phyloP scores from a whole-genome alignment of 2,329 filamentous ascomycete genomes.

The Penicillium sp. region DNA sequence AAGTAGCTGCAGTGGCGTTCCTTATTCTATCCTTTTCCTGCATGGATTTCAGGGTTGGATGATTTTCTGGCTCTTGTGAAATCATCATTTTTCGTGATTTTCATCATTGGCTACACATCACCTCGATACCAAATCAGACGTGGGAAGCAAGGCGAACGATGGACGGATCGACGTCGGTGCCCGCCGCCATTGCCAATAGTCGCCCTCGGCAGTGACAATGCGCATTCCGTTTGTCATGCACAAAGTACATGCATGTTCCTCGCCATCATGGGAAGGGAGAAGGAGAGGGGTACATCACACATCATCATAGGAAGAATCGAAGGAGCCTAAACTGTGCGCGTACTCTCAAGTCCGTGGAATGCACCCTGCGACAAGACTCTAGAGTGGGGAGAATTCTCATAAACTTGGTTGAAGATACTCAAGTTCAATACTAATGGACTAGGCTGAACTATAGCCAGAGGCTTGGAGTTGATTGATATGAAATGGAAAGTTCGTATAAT shows the following conservation, averaged over 20 bases:
- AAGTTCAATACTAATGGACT: neutral
- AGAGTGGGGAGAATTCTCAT: too few species aligned
- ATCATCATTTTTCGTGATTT: neutral
- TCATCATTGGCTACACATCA: too few species aligned
- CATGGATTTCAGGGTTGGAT: neutral
- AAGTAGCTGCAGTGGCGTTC: neutral
- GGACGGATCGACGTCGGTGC: conserved; percentile 40
- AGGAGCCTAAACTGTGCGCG: neutral
- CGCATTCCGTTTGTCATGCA: conserved; percentile 34
- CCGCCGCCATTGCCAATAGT: conserved; percentile 43
- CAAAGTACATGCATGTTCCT: conserved; percentile 12
- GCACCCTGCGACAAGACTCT: neutral
- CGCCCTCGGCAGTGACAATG: conserved; percentile 31
- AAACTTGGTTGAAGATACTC: neutral
- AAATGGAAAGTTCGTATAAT: neutral
- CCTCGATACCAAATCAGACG: conserved; percentile 30
- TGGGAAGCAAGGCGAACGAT: conserved; percentile 32
- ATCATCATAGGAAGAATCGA: neutral
- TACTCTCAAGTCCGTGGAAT: neutral
- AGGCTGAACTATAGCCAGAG: neutral
- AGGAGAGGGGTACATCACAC: neutral
- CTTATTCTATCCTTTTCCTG: neutral
- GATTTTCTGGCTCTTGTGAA: neutral
- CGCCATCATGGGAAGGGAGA: neutral
- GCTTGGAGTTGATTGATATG: neutral